Conservation (phyloP, 768 basidiomycete genomes). For the Calocera cornea region DNA sequence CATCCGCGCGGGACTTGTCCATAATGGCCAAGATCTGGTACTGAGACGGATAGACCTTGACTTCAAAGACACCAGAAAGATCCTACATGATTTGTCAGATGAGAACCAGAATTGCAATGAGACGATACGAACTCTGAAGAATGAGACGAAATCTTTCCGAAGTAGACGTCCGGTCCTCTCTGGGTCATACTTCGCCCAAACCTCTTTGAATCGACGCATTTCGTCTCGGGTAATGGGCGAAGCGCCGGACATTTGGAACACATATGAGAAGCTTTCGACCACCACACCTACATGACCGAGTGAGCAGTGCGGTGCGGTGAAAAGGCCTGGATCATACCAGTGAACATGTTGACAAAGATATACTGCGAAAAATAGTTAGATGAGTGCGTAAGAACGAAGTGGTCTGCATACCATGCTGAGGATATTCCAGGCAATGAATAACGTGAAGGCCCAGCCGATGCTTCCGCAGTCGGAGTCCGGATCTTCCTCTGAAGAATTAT, state of each 20-base stretch:
- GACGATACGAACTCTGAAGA: slow-evolving; percentile 55
- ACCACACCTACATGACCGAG: slow-evolving; percentile 50
- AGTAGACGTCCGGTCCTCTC: slow-evolving; percentile 66
- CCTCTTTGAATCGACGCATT: slow-evolving; percentile 88
- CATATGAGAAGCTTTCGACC: slow-evolving; percentile 90
- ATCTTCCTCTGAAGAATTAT: slow-evolving; percentile 33
- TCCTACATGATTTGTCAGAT: slow-evolving; percentile 33
- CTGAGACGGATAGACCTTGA: slow-evolving; percentile 65
- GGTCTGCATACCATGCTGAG: slow-evolving; percentile 65
- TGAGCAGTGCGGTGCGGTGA: slow-evolving; percentile 5
- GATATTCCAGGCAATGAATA: slow-evolving; percentile 92
- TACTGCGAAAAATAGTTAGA: slow-evolving; percentile 39
- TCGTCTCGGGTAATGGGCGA: slow-evolving; percentile 76
- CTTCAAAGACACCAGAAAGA: slow-evolving; percentile 77
- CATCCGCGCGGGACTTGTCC: slow-evolving; percentile 32
- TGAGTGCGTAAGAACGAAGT: not conserved
- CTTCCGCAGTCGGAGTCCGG: slow-evolving; percentile 80
- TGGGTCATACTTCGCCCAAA: slow-evolving; percentile 78
- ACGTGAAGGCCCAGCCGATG: slow-evolving; percentile 59
- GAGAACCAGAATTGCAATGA: not conserved
- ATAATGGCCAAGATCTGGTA: slow-evolving; percentile 49
- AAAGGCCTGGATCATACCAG: slow-evolving; percentile 37
- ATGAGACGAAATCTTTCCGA: slow-evolving; percentile 53
- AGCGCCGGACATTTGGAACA: slow-evolving; percentile 77
- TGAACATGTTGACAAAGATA: slow-evolving; percentile 92